Percentiles rank a stretch among this genome's conserved stretches.
Evolutionary conservation across 768 basidiomycete species (phyloP).

Genomic region (Imleria badia): DNA sequence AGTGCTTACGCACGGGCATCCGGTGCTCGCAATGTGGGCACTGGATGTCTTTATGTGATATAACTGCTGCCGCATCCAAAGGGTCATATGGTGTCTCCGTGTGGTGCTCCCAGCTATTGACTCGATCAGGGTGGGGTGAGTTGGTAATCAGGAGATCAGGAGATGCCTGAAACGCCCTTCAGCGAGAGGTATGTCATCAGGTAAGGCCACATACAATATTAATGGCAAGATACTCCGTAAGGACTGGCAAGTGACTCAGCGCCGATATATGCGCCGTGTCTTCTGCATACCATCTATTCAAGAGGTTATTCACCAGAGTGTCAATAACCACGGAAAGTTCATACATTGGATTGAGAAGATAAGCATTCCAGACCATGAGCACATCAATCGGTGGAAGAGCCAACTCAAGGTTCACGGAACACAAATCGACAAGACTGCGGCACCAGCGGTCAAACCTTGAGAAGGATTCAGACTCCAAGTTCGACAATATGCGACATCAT

Average conservation of each 20-base stretch:
- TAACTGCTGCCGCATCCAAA: conserved; percentile 21
- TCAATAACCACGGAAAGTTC: not conserved
- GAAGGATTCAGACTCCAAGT: not conserved
- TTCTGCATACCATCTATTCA: conserved; percentile 27
- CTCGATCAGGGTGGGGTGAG: conserved; percentile 6
- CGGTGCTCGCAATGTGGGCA: conserved; percentile 31
- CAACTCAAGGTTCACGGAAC: not conserved
- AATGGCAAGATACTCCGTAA: conserved; percentile 7
- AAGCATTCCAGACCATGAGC: conserved; percentile 42
- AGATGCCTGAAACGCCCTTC: conserved; percentile 3
- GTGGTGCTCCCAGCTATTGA: conserved; percentile 1
- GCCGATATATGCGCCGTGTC: conserved; percentile 5
- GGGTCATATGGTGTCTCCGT: conserved; percentile 11
- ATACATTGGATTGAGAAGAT: conserved; percentile 39
- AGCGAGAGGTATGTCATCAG: not conserved
- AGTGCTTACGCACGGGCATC: conserved; percentile 23
- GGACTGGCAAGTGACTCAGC: not conserved
- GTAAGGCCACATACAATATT: conserved; percentile 10
- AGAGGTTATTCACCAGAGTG: not conserved
- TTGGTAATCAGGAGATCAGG: conserved; percentile 8
- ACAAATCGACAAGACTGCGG: not conserved
- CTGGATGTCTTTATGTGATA: conserved; percentile 21
- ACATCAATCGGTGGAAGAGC: conserved; percentile 39
- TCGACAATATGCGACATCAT: not conserved
- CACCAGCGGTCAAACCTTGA: conserved; percentile 38